phyloP scores from a whole-genome alignment of 139 green algal genomes.

The Chlamydomonas incerta region DNA sequence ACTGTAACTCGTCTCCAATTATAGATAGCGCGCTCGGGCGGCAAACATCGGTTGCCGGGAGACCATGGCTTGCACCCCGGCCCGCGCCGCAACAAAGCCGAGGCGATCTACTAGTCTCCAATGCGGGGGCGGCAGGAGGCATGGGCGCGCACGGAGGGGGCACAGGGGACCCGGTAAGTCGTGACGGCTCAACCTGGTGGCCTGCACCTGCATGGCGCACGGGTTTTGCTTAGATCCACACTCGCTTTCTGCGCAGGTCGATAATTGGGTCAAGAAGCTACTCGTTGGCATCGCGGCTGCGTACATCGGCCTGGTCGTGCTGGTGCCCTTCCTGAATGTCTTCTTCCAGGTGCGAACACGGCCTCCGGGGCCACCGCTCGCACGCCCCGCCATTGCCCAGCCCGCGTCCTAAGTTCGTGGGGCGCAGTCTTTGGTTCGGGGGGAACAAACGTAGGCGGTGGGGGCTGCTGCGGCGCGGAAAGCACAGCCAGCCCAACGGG shows the following conservation, averaged over 20 bases:
- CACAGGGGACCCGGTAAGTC: constrained; percentile 51
- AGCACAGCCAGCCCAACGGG: too few relatives aligned
- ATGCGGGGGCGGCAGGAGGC: constrained; percentile 49
- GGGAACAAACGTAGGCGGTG: too few relatives aligned
- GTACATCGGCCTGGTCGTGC: constrained; percentile 80
- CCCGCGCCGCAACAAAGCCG: not conserved
- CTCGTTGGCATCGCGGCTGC: constrained; percentile 66
- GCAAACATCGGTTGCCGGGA: not conserved
- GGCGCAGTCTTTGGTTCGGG: too few relatives aligned
- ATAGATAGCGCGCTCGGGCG: not conserved
- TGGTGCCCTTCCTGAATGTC: constrained; percentile 86
- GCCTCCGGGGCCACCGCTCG: too few relatives aligned
- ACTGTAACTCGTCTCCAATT: not conserved
- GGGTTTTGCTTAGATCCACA: not conserved
- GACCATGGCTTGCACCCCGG: not conserved
- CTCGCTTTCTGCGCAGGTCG: constrained; percentile 49
- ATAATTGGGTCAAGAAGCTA: constrained; percentile 60
- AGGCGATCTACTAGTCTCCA: not conserved
- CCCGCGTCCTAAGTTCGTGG: too few relatives aligned
- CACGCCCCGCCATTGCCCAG: too few relatives aligned
- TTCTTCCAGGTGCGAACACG: constrained; percentile 74
- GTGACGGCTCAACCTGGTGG: not conserved
- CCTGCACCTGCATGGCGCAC: not conserved
- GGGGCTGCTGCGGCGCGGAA: too few relatives aligned
- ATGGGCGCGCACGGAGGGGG: constrained; percentile 48